Conservation (phyloP, 228 moss, liverwort and hornwort genomes). For the Sphagnum magellanicum region DNA sequence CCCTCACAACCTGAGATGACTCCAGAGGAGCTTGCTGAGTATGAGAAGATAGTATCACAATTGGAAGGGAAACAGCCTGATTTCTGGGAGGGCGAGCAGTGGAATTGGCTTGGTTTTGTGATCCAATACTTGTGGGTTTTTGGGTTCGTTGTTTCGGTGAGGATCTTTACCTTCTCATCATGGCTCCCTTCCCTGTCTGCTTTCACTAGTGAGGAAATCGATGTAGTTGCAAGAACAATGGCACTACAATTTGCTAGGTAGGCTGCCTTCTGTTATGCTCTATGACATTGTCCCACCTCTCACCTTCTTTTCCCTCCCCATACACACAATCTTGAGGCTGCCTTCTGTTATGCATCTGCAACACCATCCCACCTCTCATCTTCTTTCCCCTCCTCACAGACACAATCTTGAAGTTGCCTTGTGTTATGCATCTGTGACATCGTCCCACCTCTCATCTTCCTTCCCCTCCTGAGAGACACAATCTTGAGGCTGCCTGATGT, state of each 20-base stretch:
- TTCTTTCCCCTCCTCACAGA: too few species aligned
- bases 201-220: too few species aligned
- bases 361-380: too few species aligned
- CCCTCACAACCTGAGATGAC: conserved; percentile 49
- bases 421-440: too few species aligned
- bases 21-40: conserved; percentile 38
- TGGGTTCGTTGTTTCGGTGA: conserved; percentile 73
- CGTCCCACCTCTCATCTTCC: too few species aligned
- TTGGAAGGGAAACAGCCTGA: conserved; percentile 54
- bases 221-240: not conserved
- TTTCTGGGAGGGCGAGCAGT: conserved; percentile 82
- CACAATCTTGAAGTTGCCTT: too few species aligned
- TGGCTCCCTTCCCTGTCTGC: not conserved
- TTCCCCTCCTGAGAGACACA: not conserved
- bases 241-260: not conserved
- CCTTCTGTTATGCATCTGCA: too few species aligned
- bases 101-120: conserved; percentile 59
- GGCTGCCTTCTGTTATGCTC: not conserved
- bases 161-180: not conserved
- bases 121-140: conserved; percentile 88
- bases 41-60: conserved; percentile 39
- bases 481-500: not conserved
- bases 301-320: too few species aligned
- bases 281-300: not conserved
- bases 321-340: too few species aligned